Evolutionary conservation across 2,329 filamentous ascomycete species (phyloP), one percentile per base, ranked within the genome.

Genomic region (Alternaria rosae): DNA sequence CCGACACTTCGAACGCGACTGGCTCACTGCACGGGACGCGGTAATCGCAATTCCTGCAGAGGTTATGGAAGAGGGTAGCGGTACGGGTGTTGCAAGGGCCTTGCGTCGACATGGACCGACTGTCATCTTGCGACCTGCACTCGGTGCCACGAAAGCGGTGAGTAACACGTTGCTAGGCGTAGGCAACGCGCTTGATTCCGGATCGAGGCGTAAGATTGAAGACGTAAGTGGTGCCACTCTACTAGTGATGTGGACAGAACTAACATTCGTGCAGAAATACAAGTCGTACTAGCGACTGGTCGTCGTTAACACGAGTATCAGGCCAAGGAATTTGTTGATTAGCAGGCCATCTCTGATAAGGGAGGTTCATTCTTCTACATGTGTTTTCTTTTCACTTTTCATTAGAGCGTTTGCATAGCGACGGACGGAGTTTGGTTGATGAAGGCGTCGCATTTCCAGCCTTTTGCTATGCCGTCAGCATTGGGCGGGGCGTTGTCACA

Each of bases 11-110:
- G 89, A 94, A 63, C 88, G 93, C 32, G 96, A 99, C 78, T 84
- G 99, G n/a, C 85, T 94, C 41, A 84, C 94, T 45, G 92, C 95
- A 0, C 86, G 90, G 59, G 93, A 99, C 80, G 95, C 94, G 10
- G 93, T 99, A 60, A 94, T 99, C 71, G 95, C 94, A 1, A 92
- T 99, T 25, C 94, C 95, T 0, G 92, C 91, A 0, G 94, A 98
- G 76, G 88, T 97, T 1, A 90, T 97, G 84, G 93, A 97, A 73
- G 93, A 91, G 72, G 87, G 89, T 21, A 93, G 88, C 61, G 94
- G 94, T 1, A 88, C 89, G 43, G 93, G 92, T 2, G 93, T 92
- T 1, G 92, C 93, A 13, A 89, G 84, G 72, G 94, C 91, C 2
- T 89, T 99, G 17, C 85, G 90, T 63, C 90, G 87, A 77, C 88